Evolutionary conservation across 208 protist genomes (phyloP).

Genomic region (Acanthamoeba castellanii): DNA sequence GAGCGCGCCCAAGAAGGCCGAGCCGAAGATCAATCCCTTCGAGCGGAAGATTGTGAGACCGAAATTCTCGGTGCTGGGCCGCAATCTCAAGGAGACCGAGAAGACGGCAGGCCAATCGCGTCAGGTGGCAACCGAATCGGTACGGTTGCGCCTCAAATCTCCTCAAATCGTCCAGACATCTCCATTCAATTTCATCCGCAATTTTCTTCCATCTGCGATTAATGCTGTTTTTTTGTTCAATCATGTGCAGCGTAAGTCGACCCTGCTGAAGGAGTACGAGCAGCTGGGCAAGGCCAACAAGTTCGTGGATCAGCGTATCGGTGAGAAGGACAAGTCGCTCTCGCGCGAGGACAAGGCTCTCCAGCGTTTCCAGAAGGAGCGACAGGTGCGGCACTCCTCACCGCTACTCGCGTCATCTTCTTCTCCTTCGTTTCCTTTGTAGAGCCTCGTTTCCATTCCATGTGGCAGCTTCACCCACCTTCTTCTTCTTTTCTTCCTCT

Average conservation of each 20-base stretch:
- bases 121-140: not conserved
- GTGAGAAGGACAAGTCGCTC: conserved; percentile 60
- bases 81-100: conserved; percentile 62
- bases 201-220: not conserved
- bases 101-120: not conserved
- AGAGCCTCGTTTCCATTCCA: too few relatives aligned
- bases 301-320: conserved; percentile 72
- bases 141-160: not conserved
- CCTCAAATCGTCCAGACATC: not conserved
- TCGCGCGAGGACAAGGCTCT: conserved; percentile 29
- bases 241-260: conserved; percentile 64
- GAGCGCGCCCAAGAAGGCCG: not conserved
- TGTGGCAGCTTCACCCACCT: too few relatives aligned
- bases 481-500: too few relatives aligned
- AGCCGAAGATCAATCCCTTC: conserved; percentile 56
- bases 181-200: not conserved
- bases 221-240: not conserved
- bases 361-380: conserved; percentile 75
- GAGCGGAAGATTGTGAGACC: conserved; percentile 21
- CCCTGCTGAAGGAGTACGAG: conserved; percentile 65
- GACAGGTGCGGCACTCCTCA: conserved; percentile 14
- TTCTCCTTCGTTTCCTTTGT: not conserved
- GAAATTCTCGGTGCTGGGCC: conserved; percentile 27
- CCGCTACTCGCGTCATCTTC: not conserved
- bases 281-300: conserved; percentile 32